Evolutionary conservation across 148 eudicot species (phyloP).

Genomic region (Fagopyrum tataricum): DNA sequence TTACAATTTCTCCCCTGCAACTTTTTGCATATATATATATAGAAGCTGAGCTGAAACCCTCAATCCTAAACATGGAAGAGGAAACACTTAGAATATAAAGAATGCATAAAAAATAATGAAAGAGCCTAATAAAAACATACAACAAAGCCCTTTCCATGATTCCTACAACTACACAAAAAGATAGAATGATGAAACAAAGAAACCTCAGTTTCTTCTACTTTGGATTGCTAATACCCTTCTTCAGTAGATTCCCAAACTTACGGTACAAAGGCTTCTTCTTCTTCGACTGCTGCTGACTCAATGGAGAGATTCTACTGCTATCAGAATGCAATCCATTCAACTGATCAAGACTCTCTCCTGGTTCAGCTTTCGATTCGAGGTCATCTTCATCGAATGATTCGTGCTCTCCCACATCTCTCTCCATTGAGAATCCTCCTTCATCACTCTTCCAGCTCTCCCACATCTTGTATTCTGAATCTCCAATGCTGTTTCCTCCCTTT

Average conservation of each 20-base stretch:
- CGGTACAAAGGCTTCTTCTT: constrained; percentile 75
- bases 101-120: neutral
- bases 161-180: neutral
- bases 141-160: neutral
- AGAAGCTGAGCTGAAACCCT: neutral
- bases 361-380: constrained; percentile 53
- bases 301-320: constrained; percentile 46
- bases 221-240: constrained; percentile 54
- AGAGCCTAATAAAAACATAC: neutral
- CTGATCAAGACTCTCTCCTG: constrained; percentile 47
- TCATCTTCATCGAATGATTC: constrained; percentile 60
- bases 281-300: constrained; percentile 49
- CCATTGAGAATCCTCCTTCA: constrained; percentile 53
- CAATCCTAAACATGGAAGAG: neutral
- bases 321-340: constrained; percentile 41
- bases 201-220: constrained; percentile 25
- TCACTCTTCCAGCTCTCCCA: constrained; percentile 85
- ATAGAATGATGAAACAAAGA: neutral
- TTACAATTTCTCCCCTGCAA: neutral
- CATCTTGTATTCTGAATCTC: constrained; percentile 60
- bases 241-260: constrained; percentile 79
- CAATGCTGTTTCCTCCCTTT: constrained; percentile 31
- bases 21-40: neutral
- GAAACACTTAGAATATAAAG: neutral
- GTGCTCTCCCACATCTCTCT: constrained; percentile 49